phyloP scores from a whole-genome alignment of 805 yeast genomes.

The Candida montana region DNA sequence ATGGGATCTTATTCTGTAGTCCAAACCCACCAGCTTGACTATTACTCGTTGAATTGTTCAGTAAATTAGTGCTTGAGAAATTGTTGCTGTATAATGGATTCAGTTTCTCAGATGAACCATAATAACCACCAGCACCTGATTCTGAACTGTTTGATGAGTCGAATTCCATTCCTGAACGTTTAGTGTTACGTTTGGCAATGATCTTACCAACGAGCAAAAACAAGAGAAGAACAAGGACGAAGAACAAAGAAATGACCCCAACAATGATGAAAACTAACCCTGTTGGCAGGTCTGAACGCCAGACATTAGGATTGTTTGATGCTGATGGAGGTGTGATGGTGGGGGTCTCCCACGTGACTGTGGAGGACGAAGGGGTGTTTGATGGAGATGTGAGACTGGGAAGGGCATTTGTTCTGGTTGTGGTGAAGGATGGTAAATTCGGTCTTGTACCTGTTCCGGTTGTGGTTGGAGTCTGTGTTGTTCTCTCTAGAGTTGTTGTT shows the following conservation, averaged over 20 bases:
- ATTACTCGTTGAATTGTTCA: slow-evolving; percentile 3
- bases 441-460: background rate
- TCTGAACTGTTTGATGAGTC: slow-evolving; percentile 16
- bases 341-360: slow-evolving; percentile 25
- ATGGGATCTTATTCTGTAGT: slow-evolving; percentile 13
- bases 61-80: background rate
- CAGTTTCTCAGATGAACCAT: slow-evolving; percentile 15
- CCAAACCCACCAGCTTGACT: background rate
- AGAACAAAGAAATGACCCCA: slow-evolving; percentile 61
- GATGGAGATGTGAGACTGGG: background rate
- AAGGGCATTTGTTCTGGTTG: background rate
- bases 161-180: slow-evolving; percentile 31
- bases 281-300: slow-evolving; percentile 45
- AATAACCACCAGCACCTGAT: slow-evolving; percentile 7
- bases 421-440: background rate
- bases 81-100: slow-evolving; percentile 9
- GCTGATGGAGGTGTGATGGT: slow-evolving; percentile 48
- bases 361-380: background rate
- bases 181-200: slow-evolving; percentile 47
- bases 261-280: slow-evolving; percentile 85
- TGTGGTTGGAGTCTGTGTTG: background rate
- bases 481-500: background rate
- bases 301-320: slow-evolving; percentile 58
- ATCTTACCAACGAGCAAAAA: slow-evolving; percentile 49
- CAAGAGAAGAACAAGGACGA: slow-evolving; percentile 43